Evolutionary conservation across 2,329 filamentous ascomycete species (phyloP).

Genomic region (Penicillium glabrum): DNA sequence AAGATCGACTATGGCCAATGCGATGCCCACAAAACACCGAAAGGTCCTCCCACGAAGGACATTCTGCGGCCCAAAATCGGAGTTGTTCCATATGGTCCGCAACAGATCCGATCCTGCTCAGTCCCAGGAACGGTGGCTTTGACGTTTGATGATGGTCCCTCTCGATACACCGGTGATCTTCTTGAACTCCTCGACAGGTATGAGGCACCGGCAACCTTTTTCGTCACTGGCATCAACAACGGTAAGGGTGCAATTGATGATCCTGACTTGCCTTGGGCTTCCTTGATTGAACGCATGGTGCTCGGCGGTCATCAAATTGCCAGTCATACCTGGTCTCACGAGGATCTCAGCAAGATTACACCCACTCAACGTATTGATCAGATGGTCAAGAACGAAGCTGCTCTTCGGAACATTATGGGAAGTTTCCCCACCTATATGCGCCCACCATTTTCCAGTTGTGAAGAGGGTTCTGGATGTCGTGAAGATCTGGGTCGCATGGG

Average conservation of each 20-base stretch:
- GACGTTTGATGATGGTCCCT: constrained; percentile 68
- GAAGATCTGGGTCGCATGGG: constrained; percentile 46
- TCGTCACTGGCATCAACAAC: constrained; percentile 56
- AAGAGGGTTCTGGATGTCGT: constrained; percentile 37
- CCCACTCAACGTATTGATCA: constrained; percentile 39
- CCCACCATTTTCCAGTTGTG: constrained; percentile 50
- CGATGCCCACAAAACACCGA: constrained; percentile 36
- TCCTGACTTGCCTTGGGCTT: constrained; percentile 39
- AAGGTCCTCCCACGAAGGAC: constrained; percentile 34
- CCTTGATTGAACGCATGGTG: constrained; percentile 43
- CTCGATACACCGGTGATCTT: constrained; percentile 60
- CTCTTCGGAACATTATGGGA: constrained; percentile 49
- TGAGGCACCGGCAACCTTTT: constrained; percentile 66
- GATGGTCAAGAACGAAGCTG: constrained; percentile 50
- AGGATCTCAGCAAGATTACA: constrained; percentile 45
- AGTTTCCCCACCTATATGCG: constrained; percentile 55
- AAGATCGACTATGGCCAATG: constrained; percentile 41
- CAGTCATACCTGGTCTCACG: constrained; percentile 55
- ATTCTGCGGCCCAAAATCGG: constrained; percentile 38
- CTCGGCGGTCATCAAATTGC: constrained; percentile 51
- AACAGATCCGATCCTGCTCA: constrained; percentile 39
- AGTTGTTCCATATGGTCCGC: constrained; percentile 36
- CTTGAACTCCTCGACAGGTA: constrained; percentile 62
- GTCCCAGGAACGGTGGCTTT: constrained; percentile 62
- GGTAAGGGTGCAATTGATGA: constrained; percentile 47